These are phyloP conservation scores for Triticum aestivum DNA, from an alignment of 176 grass and related monocot species.

Conservation along the genomic window DNA sequence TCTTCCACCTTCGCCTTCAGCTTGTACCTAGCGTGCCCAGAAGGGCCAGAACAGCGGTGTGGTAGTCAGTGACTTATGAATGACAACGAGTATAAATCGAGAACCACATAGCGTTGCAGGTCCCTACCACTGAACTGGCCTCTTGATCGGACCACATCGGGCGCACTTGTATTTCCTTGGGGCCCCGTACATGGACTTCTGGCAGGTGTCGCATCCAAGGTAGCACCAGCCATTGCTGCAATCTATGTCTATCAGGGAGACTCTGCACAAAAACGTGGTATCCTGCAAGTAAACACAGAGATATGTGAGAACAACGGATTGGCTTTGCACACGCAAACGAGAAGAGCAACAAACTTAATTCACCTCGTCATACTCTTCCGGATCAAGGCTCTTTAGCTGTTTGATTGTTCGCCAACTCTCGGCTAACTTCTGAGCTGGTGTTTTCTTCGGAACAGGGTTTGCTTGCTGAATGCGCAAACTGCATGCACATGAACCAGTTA, in stretches of 20 bases:
- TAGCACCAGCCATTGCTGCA: constrained; percentile 6
- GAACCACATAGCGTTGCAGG: not conserved
- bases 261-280: constrained; percentile 14
- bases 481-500: not conserved
- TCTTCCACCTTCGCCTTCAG: constrained; percentile 10
- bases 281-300: not conserved
- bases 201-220: not conserved
- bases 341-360: not conserved
- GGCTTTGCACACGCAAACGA: not conserved
- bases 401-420: not conserved
- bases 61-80: not conserved
- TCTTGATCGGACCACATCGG: constrained; percentile 4
- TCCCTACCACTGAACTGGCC: not conserved
- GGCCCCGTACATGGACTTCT: not conserved
- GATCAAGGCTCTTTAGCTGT: not conserved
- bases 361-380: not conserved
- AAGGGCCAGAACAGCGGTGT: not conserved
- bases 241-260: not conserved
- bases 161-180: not conserved
- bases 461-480: not conserved
- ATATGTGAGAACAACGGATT: not conserved
- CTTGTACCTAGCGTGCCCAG: not conserved
- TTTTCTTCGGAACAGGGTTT: not conserved
- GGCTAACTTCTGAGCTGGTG: not conserved
- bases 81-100: not conserved